Base-by-base conservation (phyloP, 2,329 filamentous ascomycete species). In the Herpotrichia juniperi region DNA sequence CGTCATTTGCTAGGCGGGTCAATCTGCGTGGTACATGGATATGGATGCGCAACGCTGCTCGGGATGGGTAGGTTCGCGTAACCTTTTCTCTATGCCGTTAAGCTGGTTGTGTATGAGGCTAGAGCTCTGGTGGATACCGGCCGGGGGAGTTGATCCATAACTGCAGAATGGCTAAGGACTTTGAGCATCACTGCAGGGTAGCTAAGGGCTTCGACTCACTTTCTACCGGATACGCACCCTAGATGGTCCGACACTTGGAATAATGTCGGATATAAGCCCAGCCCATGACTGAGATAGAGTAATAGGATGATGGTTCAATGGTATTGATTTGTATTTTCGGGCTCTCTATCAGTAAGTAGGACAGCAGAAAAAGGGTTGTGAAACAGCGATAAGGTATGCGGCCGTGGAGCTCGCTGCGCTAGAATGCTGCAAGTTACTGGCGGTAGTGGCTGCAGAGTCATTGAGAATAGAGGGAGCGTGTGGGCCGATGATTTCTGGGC, bases 1-100 rank as follows among this genome's bases (percentile, higher is more conserved):
- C 67, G 68, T 71, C 68, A 74, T 71, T 70, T 72, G 67, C 63
- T 68, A 66, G 64, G 60, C 66, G 66, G 62, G 62, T 69, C 68
- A 71, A 68, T 69, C 67, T 63, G 66, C 57, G 59, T 66, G 58
- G 61, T 64, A 64, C 67, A 72, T 68, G 69, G 65, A 62, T 66
- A 63, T 53, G 56, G 60, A 68, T 71, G 64, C 58, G 60, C 61
- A 65, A 48, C 57, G 59, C 50, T 59, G 53, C 62, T 65, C 55
- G 61, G 62, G 59, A 66, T 57, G 59, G 58, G 53, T 63, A 60
- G 58, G 58, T 54, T 69, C 57, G 60, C 63, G 59, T 67, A 68
- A 61, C 50, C 64, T 64, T 68, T 71, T 63, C 64, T 69, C 64
- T 61, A 67, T 66, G 58, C 62, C 64, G 71, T 68, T 66, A 69